Evolutionary conservation across 2,329 filamentous ascomycete genomes (phyloP), one percentile per base, ranked within the genome.

Genomic region (Helminthosporium solani): DNA sequence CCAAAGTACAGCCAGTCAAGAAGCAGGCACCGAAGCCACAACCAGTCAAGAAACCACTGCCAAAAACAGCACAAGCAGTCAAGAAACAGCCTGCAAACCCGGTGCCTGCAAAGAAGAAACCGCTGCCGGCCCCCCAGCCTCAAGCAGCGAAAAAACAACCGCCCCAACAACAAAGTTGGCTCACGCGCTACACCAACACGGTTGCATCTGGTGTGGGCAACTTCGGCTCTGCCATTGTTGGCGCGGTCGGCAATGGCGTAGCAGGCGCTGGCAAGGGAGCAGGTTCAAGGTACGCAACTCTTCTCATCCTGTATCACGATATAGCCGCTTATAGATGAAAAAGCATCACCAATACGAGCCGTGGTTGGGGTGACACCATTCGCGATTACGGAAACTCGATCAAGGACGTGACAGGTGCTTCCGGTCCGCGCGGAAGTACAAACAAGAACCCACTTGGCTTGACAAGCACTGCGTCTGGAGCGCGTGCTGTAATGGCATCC

Each of bases 371-470:
- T 43, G 73, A 77, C 56, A 66, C 71, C 36, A 71, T 78, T 2
- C 70, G 75, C 33, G 73, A 73, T 33, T 77, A 78, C 47, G 75
- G 75, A 20, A 78, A 78, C 57, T 68, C 69, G 25, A 72, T 78
- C 60, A 78, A 78, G 52, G 75, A 78, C 53, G 58, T 65, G 4
- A 71, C 75, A 1, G 72, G 71, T 28, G 74, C 76, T 1, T 61
- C 64, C 3, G 75, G 75, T 4, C 57, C 67, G 27, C 65, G 75
- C 3, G 70, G 74, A 15, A 58, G 69, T 4, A 77, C 75, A 2
- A 71, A 70, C 20, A 67, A 65, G 18, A 78, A 78, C 53, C 75
- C 75, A 2, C 59, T 78, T 7, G 75, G 75, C 0, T 48, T 78
- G 35, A 52, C 61, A 23, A 69, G 68, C 11, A 60, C 53, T 30